phyloP scores from a whole-genome alignment of 2,329 filamentous ascomycete species.

The Drechslerella coelobrocha region DNA sequence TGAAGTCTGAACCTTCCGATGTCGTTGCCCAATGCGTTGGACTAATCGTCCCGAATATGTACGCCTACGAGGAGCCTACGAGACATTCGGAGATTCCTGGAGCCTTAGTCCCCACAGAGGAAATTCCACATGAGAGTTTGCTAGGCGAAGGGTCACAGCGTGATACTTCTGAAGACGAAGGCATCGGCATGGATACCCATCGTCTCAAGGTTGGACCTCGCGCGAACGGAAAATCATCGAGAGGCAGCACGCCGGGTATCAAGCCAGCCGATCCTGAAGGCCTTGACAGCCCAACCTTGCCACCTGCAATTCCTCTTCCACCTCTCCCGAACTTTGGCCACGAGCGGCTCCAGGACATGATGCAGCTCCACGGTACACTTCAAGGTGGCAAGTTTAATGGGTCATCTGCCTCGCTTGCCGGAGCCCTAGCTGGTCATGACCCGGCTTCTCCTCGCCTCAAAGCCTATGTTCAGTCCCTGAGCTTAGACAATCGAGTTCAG shows the following conservation, averaged over 20 bases:
- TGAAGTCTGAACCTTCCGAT: slow-evolving; percentile 79
- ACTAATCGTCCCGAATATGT: slow-evolving; percentile 62
- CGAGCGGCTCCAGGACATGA: slow-evolving; percentile 66
- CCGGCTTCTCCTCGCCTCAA: slow-evolving; percentile 54
- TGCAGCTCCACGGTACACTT: slow-evolving; percentile 67
- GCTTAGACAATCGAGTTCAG: slow-evolving; percentile 52
- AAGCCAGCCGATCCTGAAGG: slow-evolving; percentile 27
- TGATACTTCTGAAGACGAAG: slow-evolving; percentile 50
- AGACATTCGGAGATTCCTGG: slow-evolving; percentile 59
- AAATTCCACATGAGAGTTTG: slow-evolving; percentile 56
- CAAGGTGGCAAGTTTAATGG: slow-evolving; percentile 58
- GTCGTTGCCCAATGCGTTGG: slow-evolving; percentile 79
- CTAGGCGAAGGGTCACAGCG: slow-evolving; percentile 51
- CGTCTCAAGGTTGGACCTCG: slow-evolving; percentile 20
- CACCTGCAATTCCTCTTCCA: slow-evolving; percentile 61
- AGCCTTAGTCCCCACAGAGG: slow-evolving; percentile 57
- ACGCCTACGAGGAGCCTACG: slow-evolving; percentile 27
- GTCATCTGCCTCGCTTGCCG: slow-evolving; percentile 34
- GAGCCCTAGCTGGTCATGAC: slow-evolving; percentile 46
- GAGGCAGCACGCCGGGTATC: slow-evolving; percentile 36
- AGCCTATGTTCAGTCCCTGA: slow-evolving; percentile 56
- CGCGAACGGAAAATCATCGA: slow-evolving; percentile 25
- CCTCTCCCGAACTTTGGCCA: slow-evolving; percentile 61
- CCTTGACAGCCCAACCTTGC: slow-evolving; percentile 70
- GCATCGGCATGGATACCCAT: slow-evolving; percentile 48